Conservation (phyloP, 164 flowering plant genomes). For the Vitis rotundifolia region DNA sequence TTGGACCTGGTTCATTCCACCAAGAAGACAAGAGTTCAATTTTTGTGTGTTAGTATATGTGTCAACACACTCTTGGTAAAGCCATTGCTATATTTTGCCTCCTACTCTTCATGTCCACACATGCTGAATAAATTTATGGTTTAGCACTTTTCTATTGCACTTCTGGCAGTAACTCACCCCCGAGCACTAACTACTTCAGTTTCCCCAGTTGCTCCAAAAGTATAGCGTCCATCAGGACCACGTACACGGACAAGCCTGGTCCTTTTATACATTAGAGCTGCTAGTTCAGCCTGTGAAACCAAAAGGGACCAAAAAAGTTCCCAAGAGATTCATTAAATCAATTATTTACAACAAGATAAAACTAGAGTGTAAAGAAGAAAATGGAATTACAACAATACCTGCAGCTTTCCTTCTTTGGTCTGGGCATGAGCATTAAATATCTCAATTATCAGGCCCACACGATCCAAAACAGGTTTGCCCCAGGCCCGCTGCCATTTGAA, state of each 20-base stretch:
- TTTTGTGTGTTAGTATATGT: not conserved
- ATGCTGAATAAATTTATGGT: not conserved
- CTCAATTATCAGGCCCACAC: slow-evolving; percentile 94
- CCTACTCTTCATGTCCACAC: not conserved
- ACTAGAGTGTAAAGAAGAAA: not conserved
- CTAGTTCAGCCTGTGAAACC: slow-evolving; percentile 73
- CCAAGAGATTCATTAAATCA: not conserved
- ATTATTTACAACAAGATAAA: not conserved
- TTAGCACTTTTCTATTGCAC: not conserved
- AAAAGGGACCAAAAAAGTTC: slow-evolving; percentile 3
- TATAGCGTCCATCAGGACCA: slow-evolving; percentile 63
- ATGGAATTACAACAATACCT: slow-evolving; percentile 38
- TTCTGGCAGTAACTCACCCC: slow-evolving; percentile 57
- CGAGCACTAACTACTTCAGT: slow-evolving; percentile 99
- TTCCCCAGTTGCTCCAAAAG: slow-evolving; percentile 86
- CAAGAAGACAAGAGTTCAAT: not conserved
- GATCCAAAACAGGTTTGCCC: slow-evolving; percentile 88
- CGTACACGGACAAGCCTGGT: slow-evolving; percentile 89
- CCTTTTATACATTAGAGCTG: slow-evolving; percentile 86
- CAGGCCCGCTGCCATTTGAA: slow-evolving; percentile 57
- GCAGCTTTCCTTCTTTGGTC: slow-evolving; percentile 91
- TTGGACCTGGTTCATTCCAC: too few species aligned
- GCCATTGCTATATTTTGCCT: not conserved
- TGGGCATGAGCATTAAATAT: slow-evolving; percentile 96
- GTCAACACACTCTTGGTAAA: not conserved